Conservation (phyloP, 768 basidiomycete genomes). For the Neoboletus magnificus region DNA sequence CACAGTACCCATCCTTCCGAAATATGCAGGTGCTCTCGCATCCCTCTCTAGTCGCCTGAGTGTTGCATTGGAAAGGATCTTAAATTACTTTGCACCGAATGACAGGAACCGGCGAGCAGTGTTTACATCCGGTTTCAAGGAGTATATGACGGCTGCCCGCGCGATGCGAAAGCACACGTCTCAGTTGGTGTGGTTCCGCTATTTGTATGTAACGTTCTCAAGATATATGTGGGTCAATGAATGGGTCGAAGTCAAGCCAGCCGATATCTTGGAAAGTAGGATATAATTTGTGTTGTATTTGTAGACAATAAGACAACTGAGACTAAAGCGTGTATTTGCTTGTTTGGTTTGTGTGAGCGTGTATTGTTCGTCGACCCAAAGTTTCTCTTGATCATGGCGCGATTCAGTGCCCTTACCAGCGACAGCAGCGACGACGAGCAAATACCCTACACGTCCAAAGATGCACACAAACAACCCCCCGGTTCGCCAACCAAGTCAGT, state of each 20-base stretch:
- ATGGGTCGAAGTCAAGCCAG: constrained; percentile 51
- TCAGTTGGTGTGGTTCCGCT: constrained; percentile 89
- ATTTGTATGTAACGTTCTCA: constrained; percentile 76
- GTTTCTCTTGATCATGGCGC: constrained; percentile 47
- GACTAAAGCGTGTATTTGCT: constrained; percentile 15
- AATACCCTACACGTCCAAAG: constrained; percentile 30
- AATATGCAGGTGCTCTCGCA: constrained; percentile 61
- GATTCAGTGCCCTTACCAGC: constrained; percentile 63
- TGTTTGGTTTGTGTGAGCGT: constrained; percentile 27
- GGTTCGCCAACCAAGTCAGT: constrained; percentile 21
- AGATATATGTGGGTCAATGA: constrained; percentile 94
- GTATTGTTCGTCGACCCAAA: constrained; percentile 20
- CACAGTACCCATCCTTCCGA: constrained; percentile 51
- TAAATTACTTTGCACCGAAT: constrained; percentile 2
- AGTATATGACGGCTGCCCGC: constrained; percentile 52
- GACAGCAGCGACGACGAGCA: constrained; percentile 55
- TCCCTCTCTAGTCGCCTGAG: constrained; percentile 49
- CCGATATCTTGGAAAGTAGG: neutral
- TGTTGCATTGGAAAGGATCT: constrained; percentile 19
- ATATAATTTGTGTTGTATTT: neutral
- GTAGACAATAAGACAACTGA: too few relatives aligned
- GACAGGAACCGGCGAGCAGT: constrained; percentile 22
- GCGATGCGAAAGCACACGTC: constrained; percentile 74
- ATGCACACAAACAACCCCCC: constrained; percentile 15
- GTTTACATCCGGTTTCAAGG: constrained; percentile 54